Conservation (phyloP, 352 stramenopile genomes). For the Pelagophyceae sp. region DNA sequence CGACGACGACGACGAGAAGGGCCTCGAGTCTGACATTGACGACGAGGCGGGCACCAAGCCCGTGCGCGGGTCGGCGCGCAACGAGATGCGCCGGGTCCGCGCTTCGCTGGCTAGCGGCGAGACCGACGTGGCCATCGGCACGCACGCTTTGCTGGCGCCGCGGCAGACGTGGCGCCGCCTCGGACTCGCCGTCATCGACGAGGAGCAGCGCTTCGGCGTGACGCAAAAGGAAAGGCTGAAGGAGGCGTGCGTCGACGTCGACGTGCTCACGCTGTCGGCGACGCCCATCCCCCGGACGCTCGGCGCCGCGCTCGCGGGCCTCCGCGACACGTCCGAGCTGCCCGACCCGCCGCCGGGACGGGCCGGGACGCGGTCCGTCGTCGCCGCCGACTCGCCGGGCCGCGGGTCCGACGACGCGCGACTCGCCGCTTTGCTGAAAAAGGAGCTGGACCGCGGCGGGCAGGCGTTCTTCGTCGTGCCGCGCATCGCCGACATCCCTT, state of each 20-base stretch:
- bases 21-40: no score
- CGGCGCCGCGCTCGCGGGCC: conserved; percentile 60
- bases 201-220: conserved; percentile 65
- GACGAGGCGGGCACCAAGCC: neutral
- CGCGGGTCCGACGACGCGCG: neutral
- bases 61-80: conserved; percentile 37
- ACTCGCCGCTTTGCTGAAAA: neutral
- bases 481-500: conserved; percentile 47
- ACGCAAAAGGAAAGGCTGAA: conserved; percentile 62
- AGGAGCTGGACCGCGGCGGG: conserved; percentile 49
- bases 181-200: conserved; percentile 63
- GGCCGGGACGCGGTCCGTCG: conserved; percentile 35
- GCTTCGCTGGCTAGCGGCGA: conserved; percentile 44
- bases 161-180: conserved; percentile 59
- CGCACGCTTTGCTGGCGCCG: conserved; percentile 56
- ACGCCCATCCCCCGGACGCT: conserved; percentile 72
- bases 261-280: conserved; percentile 79
- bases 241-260: conserved; percentile 71
- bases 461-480: conserved; percentile 61
- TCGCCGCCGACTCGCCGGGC: conserved; percentile 35
- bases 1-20: neutral
- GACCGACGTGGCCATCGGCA: conserved; percentile 58
- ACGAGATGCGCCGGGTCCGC: conserved; percentile 43
- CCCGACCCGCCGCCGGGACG: conserved; percentile 53
- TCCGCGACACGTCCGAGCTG: conserved; percentile 63